Evolutionary conservation across 2,329 filamentous ascomycete genomes (phyloP), one percentile per base, ranked within the genome.

Genomic region (Penicillium polonicum): DNA sequence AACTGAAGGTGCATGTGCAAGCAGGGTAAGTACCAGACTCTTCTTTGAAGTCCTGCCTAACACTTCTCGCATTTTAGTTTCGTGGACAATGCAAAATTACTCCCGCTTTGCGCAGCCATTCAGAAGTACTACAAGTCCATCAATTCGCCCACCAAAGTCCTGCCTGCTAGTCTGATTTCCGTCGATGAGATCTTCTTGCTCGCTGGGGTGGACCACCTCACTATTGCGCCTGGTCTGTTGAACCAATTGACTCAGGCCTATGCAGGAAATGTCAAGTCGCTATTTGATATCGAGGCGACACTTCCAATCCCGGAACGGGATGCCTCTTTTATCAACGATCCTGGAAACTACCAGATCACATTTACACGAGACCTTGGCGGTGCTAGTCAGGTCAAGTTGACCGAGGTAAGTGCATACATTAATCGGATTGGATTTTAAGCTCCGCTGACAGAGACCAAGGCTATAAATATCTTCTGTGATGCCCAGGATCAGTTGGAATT

Each of bases 1-100:
- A 88, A 62, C 73, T 88, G 41, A 82, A 81, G 61, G 85, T 86
- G 5, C 85, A 88, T 64, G 84, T 87, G 56, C 81, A 84, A 43
- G 51, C 63, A 8, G 68, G 65, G 72, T 72, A 38, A 48, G 64
- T 55, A 9, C 15, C 6, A 19, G 19, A 5, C n/a, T n/a, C 15
- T 10, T 35, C 1, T 23, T 10, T 13, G 0, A 52, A 25, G 5
- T 2, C 8, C 5, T 10, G 3, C 2, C 21, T 44, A 13, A 44
- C n/a, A 33, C 23, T 27, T 7, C 19, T 17, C 10, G 0, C 4
- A 25, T 39, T 25, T 19, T 5, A 72, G 69, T 9, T 67, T 68
- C 48, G 62, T 65, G 17, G 71, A 74, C 23, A 63, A 65, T 1
- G 60, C 63, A 29, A 71, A 70, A 25, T 57, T 71, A 2, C 78